Conservation (phyloP, 192 early-diverging fungal species). For the Entomortierella parvispora region DNA sequence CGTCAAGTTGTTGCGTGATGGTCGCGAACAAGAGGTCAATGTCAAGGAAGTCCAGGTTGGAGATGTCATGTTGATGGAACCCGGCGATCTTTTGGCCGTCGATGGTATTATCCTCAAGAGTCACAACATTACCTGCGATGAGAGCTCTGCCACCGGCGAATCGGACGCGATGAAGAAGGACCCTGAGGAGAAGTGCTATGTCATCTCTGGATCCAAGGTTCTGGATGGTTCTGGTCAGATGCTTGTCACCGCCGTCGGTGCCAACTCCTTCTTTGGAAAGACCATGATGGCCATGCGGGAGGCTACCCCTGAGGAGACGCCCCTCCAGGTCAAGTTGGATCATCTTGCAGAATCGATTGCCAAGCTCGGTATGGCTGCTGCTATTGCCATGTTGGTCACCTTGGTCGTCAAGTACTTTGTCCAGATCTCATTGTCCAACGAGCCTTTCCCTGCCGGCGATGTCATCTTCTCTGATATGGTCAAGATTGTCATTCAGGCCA, state of each 20-base stretch:
- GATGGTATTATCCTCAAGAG: slow-evolving; percentile 87
- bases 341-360: slow-evolving; percentile 93
- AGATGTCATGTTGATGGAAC: slow-evolving; percentile 86
- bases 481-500: slow-evolving; percentile 81
- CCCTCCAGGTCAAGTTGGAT: slow-evolving; percentile 93
- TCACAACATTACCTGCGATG: slow-evolving; percentile 88
- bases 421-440: slow-evolving; percentile 58
- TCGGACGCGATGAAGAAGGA: slow-evolving; percentile 86
- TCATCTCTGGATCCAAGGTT: slow-evolving; percentile 92
- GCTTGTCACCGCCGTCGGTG: slow-evolving; percentile 85
- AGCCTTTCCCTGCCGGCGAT: slow-evolving; percentile 62
- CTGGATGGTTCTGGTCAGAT: slow-evolving; percentile 88
- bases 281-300: slow-evolving; percentile 90
- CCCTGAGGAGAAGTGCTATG: slow-evolving; percentile 74
- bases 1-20: slow-evolving; percentile 81
- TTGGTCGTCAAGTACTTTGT: slow-evolving; percentile 74
- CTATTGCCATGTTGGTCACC: slow-evolving; percentile 85
- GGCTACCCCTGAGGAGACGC: slow-evolving; percentile 80
- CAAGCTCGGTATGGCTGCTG: slow-evolving; percentile 87
- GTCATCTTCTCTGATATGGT: slow-evolving; percentile 69
- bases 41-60: slow-evolving; percentile 89
- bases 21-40: slow-evolving; percentile 76
- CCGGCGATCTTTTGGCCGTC: slow-evolving; percentile 95
- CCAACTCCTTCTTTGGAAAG: slow-evolving; percentile 88
- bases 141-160: slow-evolving; percentile 93